These are phyloP conservation scores for Mallotus nudiflorus DNA, from an alignment of 345 rosid genomes.

Conservation along the genomic window DNA sequence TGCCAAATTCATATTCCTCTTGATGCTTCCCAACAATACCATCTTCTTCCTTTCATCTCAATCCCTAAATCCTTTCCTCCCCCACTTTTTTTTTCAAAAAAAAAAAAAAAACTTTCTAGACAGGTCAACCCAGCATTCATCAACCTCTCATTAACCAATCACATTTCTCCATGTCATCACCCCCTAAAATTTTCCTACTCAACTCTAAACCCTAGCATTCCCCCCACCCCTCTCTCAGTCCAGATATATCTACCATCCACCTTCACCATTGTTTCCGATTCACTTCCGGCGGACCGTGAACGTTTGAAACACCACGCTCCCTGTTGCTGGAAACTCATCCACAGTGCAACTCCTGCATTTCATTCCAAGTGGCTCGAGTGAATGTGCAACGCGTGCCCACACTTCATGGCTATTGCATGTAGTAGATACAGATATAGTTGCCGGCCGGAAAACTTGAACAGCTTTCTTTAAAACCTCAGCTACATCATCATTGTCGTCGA, in stretches of 20 bases:
- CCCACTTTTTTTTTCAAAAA: slow-evolving; percentile 1
- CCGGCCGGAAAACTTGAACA: slow-evolving; percentile 77
- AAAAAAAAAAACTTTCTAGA: slow-evolving; percentile 31
- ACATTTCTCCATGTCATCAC: slow-evolving; percentile 44
- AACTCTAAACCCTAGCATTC: slow-evolving; percentile 6
- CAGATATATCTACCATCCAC: neutral
- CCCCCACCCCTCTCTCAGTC: neutral
- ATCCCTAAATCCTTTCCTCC: slow-evolving; percentile 3
- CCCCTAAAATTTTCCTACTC: slow-evolving; percentile 25
- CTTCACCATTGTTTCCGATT: neutral
- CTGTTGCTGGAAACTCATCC: slow-evolving; percentile 76
- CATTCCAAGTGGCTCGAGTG: slow-evolving; percentile 64
- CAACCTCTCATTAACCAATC: slow-evolving; percentile 41
- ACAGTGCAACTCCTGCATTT: slow-evolving; percentile 66
- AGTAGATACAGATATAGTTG: slow-evolving; percentile 60
- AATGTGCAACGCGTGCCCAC: slow-evolving; percentile 59
- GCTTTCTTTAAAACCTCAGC: slow-evolving; percentile 56
- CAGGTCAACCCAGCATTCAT: slow-evolving; percentile 41
- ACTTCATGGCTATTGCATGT: slow-evolving; percentile 56
- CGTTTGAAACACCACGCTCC: slow-evolving; percentile 71
- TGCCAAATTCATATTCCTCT: slow-evolving; percentile 29
- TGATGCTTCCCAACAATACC: slow-evolving; percentile 21
- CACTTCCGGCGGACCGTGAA: slow-evolving; percentile 62
- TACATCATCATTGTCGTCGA: slow-evolving; percentile 49
- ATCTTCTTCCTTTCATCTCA: slow-evolving; percentile 10